Evolutionary conservation across 305 asterid genomes (phyloP), one percentile per base, ranked within the genome.

Genomic region (Fraxinus baroniana): DNA sequence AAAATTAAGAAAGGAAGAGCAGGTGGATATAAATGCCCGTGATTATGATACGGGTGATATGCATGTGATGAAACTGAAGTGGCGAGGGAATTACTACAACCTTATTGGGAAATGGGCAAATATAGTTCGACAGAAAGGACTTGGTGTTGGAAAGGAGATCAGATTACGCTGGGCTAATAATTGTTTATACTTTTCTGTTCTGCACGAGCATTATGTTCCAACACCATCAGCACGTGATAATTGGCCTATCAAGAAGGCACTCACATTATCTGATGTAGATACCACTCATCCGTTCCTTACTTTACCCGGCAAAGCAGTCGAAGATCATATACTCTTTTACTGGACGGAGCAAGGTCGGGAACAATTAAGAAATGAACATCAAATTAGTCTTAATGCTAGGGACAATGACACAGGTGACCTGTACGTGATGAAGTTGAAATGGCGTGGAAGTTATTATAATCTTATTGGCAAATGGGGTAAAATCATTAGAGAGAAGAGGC

Each of bases 11-110:
- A 92, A 88, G 78, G 97, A 92, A 83, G 97, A 92, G 76, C 93
- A 90, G 81, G 97, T 91, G 79, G 86, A 86, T 32, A 85, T 92
- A 79, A 90, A 87, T 83, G 91, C 93, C 35, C 86, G 90, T 26
- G 97, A 92, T 86, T 90, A 87, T 82, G 95, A 90, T 77, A 90
- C 92, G 0, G 97, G 97, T 36, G 95, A 92, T 76, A 83, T 78
- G 26, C 86, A 87, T 81, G 37, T 80, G 76, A 89, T 89, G 91
- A 89, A 89, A 80, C 73, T 89, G 79, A 89, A 85, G 81, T 87
- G 87, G 87, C 83, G 85, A 84, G 91, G 91, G 6, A 89, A 87
- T 68, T 89, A 82, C 81, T 89, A 84, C 74, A 87, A 89, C 85
- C 89, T 89, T 37, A 84, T 87, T 82, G 91, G 91, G 77, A 89